Percentiles rank a stretch among this genome's conserved stretches.
Conservation (phyloP, 2,329 filamentous ascomycete species). For the Amesomyces nigricolor region DNA sequence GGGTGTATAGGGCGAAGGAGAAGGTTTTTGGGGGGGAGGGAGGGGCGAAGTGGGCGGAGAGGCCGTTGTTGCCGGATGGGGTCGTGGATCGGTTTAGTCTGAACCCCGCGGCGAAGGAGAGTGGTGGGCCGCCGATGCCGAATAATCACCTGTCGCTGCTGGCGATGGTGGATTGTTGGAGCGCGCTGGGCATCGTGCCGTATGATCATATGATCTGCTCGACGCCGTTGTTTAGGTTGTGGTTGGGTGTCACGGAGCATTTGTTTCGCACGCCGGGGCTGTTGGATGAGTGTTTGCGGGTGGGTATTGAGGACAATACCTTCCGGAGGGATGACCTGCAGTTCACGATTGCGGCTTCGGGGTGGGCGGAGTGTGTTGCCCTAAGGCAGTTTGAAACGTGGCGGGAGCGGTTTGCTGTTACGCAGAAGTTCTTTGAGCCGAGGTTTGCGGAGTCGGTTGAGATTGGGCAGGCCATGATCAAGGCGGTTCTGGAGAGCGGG, state of each 20-base stretch:
- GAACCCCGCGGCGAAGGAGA: conserved; percentile 49
- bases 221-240: conserved; percentile 92
- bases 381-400: conserved; percentile 92
- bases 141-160: conserved; percentile 94
- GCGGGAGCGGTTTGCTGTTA: conserved; percentile 82
- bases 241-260: conserved; percentile 95
- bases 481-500: conserved; percentile 76
- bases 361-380: conserved; percentile 90
- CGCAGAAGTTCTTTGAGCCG: conserved; percentile 86
- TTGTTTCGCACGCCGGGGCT: conserved; percentile 78
- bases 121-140: conserved; percentile 46
- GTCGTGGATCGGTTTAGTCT: conserved; percentile 86
- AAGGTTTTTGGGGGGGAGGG: conserved; percentile 70
- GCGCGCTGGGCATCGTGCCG: conserved; percentile 82
- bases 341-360: conserved; percentile 93
- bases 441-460: conserved; percentile 81
- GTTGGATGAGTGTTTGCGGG: conserved; percentile 78
- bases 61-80: conserved; percentile 71
- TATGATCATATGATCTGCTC: conserved; percentile 99
- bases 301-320: conserved; percentile 80
- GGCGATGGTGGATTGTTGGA: conserved; percentile 99
- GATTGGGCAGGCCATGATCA: conserved; percentile 95
- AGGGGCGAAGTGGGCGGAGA: conserved; percentile 54
- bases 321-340: conserved; percentile 96
- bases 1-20: conserved; percentile 61